Evolutionary conservation across 306 rosid genomes (phyloP).

Genomic region (Prunus dulcis): DNA sequence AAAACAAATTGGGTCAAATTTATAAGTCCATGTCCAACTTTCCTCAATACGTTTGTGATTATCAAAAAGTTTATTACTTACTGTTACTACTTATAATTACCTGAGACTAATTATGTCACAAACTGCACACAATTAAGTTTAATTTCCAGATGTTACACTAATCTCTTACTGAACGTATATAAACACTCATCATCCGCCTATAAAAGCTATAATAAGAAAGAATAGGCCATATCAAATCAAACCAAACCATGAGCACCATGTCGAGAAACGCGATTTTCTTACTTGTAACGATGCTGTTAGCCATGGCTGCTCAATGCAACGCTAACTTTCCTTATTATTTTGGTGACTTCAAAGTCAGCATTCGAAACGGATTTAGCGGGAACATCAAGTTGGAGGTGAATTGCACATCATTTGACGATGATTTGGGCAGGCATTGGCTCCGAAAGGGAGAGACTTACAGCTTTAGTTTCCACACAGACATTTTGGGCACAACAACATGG

Average conservation of each 20-base stretch:
- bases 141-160: background rate
- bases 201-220: background rate
- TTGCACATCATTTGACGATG: background rate
- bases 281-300: background rate
- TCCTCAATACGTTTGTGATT: too few relatives aligned
- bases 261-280: background rate
- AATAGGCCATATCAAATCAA: background rate
- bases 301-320: background rate
- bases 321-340: background rate
- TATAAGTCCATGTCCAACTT: too few relatives aligned
- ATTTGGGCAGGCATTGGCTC: background rate
- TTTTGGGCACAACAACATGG: background rate
- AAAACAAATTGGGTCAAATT: background rate
- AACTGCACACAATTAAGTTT: background rate
- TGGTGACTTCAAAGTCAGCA: background rate
- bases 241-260: background rate
- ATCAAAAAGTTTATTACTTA: too few relatives aligned
- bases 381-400: background rate
- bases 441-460: background rate
- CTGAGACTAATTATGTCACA: background rate
- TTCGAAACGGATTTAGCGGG: background rate
- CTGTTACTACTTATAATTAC: background rate
- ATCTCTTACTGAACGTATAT: background rate
- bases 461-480: background rate
- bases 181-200: background rate